Evolutionary conservation across 441 rosid species (phyloP), one percentile per base, ranked within the genome.

Genomic region (Raphanus hybrid): DNA sequence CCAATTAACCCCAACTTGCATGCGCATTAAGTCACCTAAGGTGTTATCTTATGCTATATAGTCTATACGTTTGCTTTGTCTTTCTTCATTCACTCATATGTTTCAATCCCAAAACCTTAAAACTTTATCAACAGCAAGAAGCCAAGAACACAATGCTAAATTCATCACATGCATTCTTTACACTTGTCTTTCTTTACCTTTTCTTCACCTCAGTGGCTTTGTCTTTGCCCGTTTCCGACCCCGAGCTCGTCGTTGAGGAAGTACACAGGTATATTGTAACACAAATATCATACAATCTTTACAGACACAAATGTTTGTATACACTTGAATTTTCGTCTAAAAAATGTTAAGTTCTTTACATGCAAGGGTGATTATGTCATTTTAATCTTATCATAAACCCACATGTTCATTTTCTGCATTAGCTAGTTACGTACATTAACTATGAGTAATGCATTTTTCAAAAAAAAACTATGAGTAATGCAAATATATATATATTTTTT

Each of bases 191-290:
- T 79, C 29, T 87, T 63, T 71, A 70, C 72, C 82, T 85, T 16
- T 12, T 68, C 57, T 62, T 77, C 82, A 78, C 83, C 2, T 4
- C 67, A 35, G 78, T 84, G 73, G 26, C 85, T 79, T 83, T 80
- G 72, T 86, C 92, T 57, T 83, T 84, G 61, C 83, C 86, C 0
- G 85, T 87, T 82, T 86, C 80, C 1, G 87, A 89, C 77, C 94
- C 94, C 0, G 92, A 93, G 74, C 72, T 82, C 6, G 89, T 91
- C 0, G 92, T 85, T 0, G 84, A 88, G 23, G 87, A 91, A 66
- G 93, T 92, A 1, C 91, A 92, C 64, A 85, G 85, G 97, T 91
- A 80, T 20, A 80, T 20, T n/a, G 9, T 52, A 7, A 29, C 50
- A 60, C 41, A 59, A 23, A 23, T 23, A 3, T 4, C 59, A 6